phyloP scores from a whole-genome alignment of 306 rosid species.

The Fagus crenata region DNA sequence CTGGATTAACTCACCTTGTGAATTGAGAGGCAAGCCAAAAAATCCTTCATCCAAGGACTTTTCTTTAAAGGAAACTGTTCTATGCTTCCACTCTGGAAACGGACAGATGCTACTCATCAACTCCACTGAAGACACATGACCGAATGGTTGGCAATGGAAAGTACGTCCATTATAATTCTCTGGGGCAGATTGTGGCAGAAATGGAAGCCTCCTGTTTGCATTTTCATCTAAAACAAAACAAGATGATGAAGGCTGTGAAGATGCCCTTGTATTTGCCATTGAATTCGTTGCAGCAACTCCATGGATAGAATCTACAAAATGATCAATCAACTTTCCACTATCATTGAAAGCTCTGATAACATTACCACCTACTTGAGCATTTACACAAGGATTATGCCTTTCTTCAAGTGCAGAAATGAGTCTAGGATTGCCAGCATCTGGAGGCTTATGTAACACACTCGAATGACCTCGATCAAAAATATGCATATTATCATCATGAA shows the following conservation, averaged over 20 bases:
- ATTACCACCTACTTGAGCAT: constrained; percentile 34
- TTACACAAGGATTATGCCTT: constrained; percentile 37
- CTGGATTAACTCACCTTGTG: constrained; percentile 84
- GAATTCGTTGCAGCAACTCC: constrained; percentile 45
- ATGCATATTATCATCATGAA: constrained; percentile 38
- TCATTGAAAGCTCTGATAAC: constrained; percentile 49
- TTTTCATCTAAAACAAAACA: constrained; percentile 45
- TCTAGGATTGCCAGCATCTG: constrained; percentile 42
- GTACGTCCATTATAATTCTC: constrained; percentile 36
- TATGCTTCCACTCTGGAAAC: constrained; percentile 49
- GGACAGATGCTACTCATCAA: constrained; percentile 43
- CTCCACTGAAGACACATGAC: constrained; percentile 40
- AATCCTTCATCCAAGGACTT: constrained; percentile 44
- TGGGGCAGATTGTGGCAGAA: constrained; percentile 41
- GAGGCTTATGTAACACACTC: constrained; percentile 35
- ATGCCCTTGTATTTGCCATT: constrained; percentile 39
- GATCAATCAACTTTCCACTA: constrained; percentile 47
- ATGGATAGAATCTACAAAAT: constrained; percentile 39
- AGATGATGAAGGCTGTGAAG: constrained; percentile 50
- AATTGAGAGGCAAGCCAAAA: constrained; percentile 87
- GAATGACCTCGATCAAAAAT: constrained; percentile 42
- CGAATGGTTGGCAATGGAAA: constrained; percentile 35
- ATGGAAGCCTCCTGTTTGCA: constrained; percentile 43
- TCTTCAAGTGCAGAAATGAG: constrained; percentile 44
- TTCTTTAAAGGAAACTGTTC: constrained; percentile 38